Base-by-base conservation (phyloP, 164 flowering plant species). In the Umbilicus rupestris region DNA sequence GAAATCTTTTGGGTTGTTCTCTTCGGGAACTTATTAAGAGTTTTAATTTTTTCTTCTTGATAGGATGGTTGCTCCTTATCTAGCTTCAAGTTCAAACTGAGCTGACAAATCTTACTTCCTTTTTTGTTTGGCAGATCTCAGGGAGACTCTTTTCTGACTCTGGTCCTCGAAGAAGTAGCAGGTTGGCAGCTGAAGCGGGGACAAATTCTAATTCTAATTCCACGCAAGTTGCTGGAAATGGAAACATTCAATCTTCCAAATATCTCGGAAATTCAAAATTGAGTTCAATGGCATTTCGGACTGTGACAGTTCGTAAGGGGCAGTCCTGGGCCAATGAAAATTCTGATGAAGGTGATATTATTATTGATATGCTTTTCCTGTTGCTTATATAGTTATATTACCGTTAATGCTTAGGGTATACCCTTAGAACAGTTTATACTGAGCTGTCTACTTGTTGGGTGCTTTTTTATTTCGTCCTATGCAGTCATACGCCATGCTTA, bases 81-180 rank as follows among this genome's bases (percentile, higher is more conserved):
- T 28, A 55, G 60, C 33, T 55, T 55, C 19, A 26, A 41, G 33
- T 24, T 11, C 28, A 10, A 24, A 31, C 30, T 10, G 28, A 52
- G 31, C 59, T 52, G 59, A 52, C 31, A 28, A 10, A 4, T 10
- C 37, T 62, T 39, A 8, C 65, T 37, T 63, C 22, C 16, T 7
- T 33, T 17, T 47, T 39, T 30, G 67, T 1, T 55, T 64, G 69
- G 24, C 77, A 87, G 99, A 87, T 95, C 68, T 88, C 99, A 24
- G 97, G 92, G 47, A 92, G 94, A 75, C 73, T 95, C 52, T 92
- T 92, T 78, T 77, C 90, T 77, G 99, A 92, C 85, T 91, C 97
- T 71, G 94, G 85, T 44, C 89, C 89, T 72, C 83, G 99, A 47
- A 76, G 97, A 75, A 92, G 97, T 82, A 76, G 86, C 16, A 84